phyloP scores from a whole-genome alignment of 176 grass and related monocot genomes.

The Rhynchospora breviuscula region DNA sequence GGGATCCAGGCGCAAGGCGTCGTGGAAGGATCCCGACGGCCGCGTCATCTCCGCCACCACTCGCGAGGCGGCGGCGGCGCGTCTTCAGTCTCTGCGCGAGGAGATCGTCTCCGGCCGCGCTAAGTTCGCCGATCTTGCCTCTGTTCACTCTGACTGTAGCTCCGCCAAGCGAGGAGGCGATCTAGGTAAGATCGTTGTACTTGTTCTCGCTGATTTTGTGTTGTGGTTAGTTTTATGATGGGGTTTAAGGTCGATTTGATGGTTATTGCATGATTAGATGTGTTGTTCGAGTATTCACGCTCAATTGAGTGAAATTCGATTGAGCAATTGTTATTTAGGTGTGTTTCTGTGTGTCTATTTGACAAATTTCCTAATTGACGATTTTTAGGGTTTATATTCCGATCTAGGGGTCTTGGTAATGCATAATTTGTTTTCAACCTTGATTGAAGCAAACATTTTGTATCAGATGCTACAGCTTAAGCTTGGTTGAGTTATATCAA shows the following conservation, averaged over 20 bases:
- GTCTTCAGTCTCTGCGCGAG: conserved; percentile 23
- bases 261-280: background rate
- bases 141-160: conserved; percentile 39
- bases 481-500: background rate
- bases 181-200: conserved; percentile 14
- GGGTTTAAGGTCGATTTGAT: background rate
- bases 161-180: conserved; percentile 54
- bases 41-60: conserved; percentile 42
- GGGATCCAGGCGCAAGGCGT: conserved; percentile 44
- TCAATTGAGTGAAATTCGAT: background rate
- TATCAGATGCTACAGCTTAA: background rate
- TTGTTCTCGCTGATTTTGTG: too few species aligned
- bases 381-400: background rate
- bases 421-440: background rate
- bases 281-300: background rate
- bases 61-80: conserved; percentile 25
- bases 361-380: background rate
- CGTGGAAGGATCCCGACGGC: conserved; percentile 52
- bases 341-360: background rate
- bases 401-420: background rate
- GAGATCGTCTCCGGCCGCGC: conserved; percentile 29
- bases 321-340: background rate
- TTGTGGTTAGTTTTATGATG: background rate
- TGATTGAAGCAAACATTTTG: background rate
- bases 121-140: conserved; percentile 30